Evolutionary conservation across 305 asterid species (phyloP).

Genomic region (Solanum chacoense): DNA sequence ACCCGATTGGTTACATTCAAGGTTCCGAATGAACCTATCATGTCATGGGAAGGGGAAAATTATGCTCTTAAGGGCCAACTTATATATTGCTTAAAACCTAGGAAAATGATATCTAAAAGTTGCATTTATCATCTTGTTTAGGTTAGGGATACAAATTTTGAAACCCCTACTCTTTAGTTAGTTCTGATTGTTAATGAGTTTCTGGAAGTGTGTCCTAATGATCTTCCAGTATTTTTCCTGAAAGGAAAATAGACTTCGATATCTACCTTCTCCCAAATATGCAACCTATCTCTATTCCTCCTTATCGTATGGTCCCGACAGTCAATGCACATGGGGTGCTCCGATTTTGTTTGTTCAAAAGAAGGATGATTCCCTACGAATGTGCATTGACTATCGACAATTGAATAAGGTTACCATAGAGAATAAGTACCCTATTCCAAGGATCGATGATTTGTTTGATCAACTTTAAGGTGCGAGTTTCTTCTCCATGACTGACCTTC

Average conservation of each 20-base stretch:
- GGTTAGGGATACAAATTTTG: too few species aligned
- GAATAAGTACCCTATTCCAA: background rate
- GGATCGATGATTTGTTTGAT: background rate
- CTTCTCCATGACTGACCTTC: background rate
- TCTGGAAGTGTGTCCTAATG: background rate
- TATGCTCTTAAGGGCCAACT: background rate
- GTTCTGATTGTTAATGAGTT: background rate
- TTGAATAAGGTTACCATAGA: background rate
- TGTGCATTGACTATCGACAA: background rate
- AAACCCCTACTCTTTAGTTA: background rate
- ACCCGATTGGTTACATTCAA: background rate
- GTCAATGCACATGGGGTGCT: too few species aligned
- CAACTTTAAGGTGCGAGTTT: background rate
- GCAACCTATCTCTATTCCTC: background rate
- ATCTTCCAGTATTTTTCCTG: background rate
- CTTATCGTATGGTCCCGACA: background rate
- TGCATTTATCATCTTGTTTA: background rate
- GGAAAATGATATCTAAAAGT: background rate
- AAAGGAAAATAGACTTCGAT: background rate
- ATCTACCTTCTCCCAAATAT: background rate
- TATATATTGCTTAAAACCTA: background rate
- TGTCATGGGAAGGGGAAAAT: background rate
- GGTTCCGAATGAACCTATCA: background rate
- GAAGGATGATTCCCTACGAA: background rate
- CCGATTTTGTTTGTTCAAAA: background rate